Percentiles rank a stretch among this genome's conserved stretches.
Conservation (phyloP, 306 rosid species). For the cucumber (Cucumis sativus) region Cucumber_9930_V3 NC_026657.2:12568001-12568500, state of each 20-base stretch:
- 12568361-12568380: too few species aligned
- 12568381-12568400: too few species aligned
- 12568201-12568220: neutral
- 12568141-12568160: neutral
- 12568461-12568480: neutral
- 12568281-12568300: neutral
- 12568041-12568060: constrained; percentile 12
- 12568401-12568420: too few species aligned
- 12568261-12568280: neutral
- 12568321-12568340: too few species aligned
- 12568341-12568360: too few species aligned
- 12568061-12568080: constrained; percentile 29
- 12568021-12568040: constrained; percentile 40
- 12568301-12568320: too few species aligned
- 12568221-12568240: neutral
- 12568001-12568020: constrained; percentile 59
- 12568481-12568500: neutral
- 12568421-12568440: too few species aligned
- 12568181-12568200: neutral
- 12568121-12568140: constrained; percentile 48
- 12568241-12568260: neutral
- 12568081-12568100: constrained; percentile 56
- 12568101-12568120: constrained; percentile 64
- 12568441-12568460: neutral
- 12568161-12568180: neutral